These are phyloP conservation scores for Rosa persica DNA, from an alignment of 306 rosid genomes.

Conservation along the genomic window DNA sequence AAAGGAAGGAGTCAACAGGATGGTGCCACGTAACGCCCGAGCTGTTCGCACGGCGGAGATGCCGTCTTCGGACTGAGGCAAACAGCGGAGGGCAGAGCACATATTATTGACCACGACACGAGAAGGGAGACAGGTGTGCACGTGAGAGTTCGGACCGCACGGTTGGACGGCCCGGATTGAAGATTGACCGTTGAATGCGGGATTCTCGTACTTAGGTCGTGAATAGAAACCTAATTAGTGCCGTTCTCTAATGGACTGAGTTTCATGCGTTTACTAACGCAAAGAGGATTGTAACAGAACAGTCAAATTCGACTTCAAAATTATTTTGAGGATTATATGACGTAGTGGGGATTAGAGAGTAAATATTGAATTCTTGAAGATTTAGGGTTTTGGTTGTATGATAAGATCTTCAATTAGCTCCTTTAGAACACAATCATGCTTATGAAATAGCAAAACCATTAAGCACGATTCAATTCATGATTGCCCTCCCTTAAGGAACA, in stretches of 20 bases:
- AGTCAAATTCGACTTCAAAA: too few relatives aligned
- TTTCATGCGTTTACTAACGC: too few relatives aligned
- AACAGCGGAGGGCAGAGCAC: not conserved
- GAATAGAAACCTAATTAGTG: not conserved
- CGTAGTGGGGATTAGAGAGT: not conserved
- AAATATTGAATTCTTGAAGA: not conserved
- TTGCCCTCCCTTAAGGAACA: too few relatives aligned
- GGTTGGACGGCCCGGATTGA: slow-evolving; percentile 9
- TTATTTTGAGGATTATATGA: too few relatives aligned
- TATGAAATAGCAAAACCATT: too few relatives aligned
- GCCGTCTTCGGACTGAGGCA: not conserved
- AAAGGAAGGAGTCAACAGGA: not conserved
- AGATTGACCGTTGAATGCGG: slow-evolving; percentile 24
- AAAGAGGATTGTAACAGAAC: too few relatives aligned
- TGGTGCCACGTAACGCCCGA: not conserved
- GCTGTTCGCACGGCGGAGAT: not conserved
- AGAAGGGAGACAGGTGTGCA: slow-evolving; percentile 26
- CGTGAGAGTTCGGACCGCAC: slow-evolving; percentile 18
- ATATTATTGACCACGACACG: not conserved
- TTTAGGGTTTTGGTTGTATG: not conserved
- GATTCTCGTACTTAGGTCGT: slow-evolving; percentile 21
- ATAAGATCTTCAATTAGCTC: too few relatives aligned
- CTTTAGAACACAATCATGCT: too few relatives aligned
- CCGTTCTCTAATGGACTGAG: too few relatives aligned
- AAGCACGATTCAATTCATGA: too few relatives aligned